Percentiles rank a stretch among this genome's conserved stretches.
These are phyloP conservation scores for Starmerella lactis-condensi DNA, from an alignment of 805 yeast genomes.

Conservation along the genomic window DNA sequence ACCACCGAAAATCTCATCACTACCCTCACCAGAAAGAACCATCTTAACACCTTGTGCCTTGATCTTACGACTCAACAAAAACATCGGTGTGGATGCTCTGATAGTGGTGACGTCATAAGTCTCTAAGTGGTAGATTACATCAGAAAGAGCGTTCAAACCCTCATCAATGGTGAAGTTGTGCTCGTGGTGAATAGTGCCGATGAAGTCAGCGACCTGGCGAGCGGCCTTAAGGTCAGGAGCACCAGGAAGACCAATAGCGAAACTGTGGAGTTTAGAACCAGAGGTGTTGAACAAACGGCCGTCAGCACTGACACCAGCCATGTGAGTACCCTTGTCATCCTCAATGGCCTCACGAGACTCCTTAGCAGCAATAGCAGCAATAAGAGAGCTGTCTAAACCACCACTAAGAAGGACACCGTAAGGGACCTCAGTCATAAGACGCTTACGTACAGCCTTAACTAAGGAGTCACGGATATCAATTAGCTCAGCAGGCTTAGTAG, in stretches of 20 bases:
- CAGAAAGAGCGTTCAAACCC: constrained; percentile 87
- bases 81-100: constrained; percentile 99
- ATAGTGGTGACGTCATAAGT: constrained; percentile 97
- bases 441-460: constrained; percentile 92
- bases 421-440: constrained; percentile 99
- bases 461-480: constrained; percentile 54
- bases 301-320: constrained; percentile 80
- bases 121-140: constrained; percentile 88
- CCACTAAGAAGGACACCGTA: constrained; percentile 95
- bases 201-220: constrained; percentile 84
- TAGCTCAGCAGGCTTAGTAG: constrained; percentile 59
- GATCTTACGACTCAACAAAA: constrained; percentile 82
- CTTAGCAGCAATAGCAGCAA: constrained; percentile 92
- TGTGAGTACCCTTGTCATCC: constrained; percentile 41
- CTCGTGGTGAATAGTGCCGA: constrained; percentile 93
- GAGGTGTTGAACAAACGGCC: constrained; percentile 57
- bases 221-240: constrained; percentile 98
- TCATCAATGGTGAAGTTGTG: constrained; percentile 94
- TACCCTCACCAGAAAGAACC: constrained; percentile 98
- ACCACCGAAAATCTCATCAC: constrained; percentile 98
- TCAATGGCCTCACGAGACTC: constrained; percentile 70
- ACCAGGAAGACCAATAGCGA: constrained; percentile 90
- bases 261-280: constrained; percentile 68
- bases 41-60: constrained; percentile 99
- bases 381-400: constrained; percentile 90